Evolutionary conservation across 1,284 basidiomycete species (phyloP), one percentile per base, ranked within the genome.

Genomic region (Cryptococcus amylolentus): DNA sequence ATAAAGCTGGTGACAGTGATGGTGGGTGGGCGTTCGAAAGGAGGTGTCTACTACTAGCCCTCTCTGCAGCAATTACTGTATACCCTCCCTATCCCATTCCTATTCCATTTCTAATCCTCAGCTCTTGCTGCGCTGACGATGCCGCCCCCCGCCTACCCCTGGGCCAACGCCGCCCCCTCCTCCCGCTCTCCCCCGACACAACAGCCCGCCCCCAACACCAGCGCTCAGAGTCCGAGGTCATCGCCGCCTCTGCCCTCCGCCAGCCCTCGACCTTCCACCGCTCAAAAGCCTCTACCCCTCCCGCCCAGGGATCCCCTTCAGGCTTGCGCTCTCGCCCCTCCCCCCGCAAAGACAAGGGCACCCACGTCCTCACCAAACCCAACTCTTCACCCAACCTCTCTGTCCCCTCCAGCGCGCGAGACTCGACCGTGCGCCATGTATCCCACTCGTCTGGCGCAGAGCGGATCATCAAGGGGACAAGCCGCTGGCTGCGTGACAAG

Each of bases 391-490:
- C 47, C 14, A 31, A 26, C 35, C 28, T 49, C 28, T 16, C 47
- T n/a, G 35, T 49, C 5, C 35, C 47, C 35, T 23, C 27, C 18
- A 18, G n/a, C 23, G 44, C 20, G n/a, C 10, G 44, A 9, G 26
- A 27, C 44, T 16, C 14, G 20, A 14, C 26, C 16, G 44, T 16
- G 6, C 7, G 41, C 41, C 16, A 31, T 38, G 47, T 14, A 7
- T 38, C 28, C 4, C 13, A 38, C 28, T n/a, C 47, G 26, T 35
- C 47, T n/a, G 47, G 47, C n/a, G 47, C 47, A 16, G 47, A 49
- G 27, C 10, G 47, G 13, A 49, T 49, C 35, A 49, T 49, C 47
- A 49, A 38, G 47, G 47, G 47, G 14, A 49, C 47, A 3, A 38
- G 47, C 47, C 26, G 31, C 14, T 49, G 47, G 47, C 31, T 49